Conservation (phyloP, 257 asterid species). For the Rubia yunnanensis region DNA sequence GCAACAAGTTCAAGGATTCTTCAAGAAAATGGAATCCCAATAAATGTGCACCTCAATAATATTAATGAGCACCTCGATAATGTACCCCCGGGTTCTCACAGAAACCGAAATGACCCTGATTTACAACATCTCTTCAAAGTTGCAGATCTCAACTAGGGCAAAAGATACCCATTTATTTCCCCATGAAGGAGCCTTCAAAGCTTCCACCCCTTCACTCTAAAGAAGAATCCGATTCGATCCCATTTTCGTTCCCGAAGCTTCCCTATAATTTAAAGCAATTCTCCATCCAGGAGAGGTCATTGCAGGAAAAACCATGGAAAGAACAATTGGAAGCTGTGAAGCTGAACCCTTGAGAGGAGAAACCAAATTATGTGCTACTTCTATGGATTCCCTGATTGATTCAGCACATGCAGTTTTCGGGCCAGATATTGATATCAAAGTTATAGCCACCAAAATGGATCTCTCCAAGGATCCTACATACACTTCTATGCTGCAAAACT, state of each 20-base stretch:
- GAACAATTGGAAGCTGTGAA: constrained; percentile 66
- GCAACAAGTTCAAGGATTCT: too few species aligned
- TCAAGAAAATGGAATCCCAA: too few species aligned
- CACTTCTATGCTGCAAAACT: too few species aligned
- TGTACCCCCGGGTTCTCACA: too few species aligned
- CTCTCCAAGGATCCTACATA: background rate
- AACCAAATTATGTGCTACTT: constrained; percentile 66
- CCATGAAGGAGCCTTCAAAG: background rate
- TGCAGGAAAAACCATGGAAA: constrained; percentile 51
- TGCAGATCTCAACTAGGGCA: constrained; percentile 12
- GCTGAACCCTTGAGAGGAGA: constrained; percentile 54
- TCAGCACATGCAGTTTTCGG: constrained; percentile 33
- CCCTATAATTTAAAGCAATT: constrained; percentile 34
- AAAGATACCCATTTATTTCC: constrained; percentile 15
- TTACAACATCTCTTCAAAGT: constrained; percentile 12
- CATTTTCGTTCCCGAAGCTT: constrained; percentile 20
- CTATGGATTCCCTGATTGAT: constrained; percentile 60
- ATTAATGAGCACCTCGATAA: too few species aligned
- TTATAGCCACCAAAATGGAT: constrained; percentile 31
- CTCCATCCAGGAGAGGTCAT: constrained; percentile 40
- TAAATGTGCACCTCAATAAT: too few species aligned
- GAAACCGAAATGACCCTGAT: constrained; percentile 12
- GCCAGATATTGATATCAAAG: constrained; percentile 22
- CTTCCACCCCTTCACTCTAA: constrained; percentile 13
- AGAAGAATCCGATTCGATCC: constrained; percentile 17